Evolutionary conservation across 352 stramenopile species (phyloP).

Genomic region (Phytophthora crassamura): DNA sequence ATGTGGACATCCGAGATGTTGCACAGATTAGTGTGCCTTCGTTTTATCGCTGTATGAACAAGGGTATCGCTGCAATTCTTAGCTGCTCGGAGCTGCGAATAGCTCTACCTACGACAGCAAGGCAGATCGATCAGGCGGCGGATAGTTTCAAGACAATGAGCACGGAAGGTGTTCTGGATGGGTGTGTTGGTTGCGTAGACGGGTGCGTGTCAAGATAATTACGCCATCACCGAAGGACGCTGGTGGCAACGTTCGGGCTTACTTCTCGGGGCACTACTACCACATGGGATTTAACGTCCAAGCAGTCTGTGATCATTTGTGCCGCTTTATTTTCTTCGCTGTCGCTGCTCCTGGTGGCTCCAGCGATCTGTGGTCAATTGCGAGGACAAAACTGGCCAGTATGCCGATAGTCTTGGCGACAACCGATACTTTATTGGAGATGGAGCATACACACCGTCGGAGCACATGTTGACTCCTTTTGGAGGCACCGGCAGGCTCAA

Average conservation of each 20-base stretch:
- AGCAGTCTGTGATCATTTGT: background rate
- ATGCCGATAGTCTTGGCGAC: background rate
- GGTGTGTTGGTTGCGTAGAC: background rate
- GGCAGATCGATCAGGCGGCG: background rate
- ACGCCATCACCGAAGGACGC: background rate
- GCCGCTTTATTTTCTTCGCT: conserved; percentile 1
- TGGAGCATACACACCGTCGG: background rate
- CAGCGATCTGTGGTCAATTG: background rate
- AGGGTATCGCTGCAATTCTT: background rate
- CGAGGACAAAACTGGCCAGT: background rate
- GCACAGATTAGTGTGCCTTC: background rate
- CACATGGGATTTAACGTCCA: background rate
- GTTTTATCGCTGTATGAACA: conserved; percentile 1
- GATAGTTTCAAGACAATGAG: background rate
- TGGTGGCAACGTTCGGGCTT: background rate
- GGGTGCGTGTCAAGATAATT: background rate
- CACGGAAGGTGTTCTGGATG: conserved; percentile 1
- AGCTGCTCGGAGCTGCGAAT: background rate
- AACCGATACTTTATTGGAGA: conserved; percentile 2
- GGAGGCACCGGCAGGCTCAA: background rate
- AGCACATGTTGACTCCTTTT: no score
- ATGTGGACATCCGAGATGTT: background rate
- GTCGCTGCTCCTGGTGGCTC: background rate
- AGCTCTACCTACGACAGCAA: background rate
- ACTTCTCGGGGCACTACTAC: conserved; percentile 1